Conservation (phyloP, 306 rosid species). For the Senna tora region DNA sequence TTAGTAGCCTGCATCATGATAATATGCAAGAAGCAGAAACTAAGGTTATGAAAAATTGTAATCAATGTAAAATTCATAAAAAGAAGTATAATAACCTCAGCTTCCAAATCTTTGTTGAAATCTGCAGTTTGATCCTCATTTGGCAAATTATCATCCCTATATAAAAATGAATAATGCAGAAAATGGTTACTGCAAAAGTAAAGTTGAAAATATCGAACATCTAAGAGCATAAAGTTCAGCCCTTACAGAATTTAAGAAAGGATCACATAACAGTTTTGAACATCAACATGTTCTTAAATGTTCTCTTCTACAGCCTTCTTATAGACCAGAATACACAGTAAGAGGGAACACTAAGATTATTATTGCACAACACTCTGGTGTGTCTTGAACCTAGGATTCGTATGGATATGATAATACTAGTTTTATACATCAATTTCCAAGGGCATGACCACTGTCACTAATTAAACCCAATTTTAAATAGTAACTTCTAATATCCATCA, state of each 20-base stretch:
- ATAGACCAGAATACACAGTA: background rate
- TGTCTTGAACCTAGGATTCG: background rate
- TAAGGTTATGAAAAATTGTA: conserved; percentile 28
- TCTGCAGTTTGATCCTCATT: conserved; percentile 49
- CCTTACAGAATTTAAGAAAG: background rate
- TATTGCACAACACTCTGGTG: background rate
- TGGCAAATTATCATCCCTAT: conserved; percentile 57
- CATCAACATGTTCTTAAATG: background rate
- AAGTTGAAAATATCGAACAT: background rate
- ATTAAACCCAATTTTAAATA: background rate
- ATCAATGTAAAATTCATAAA: conserved; percentile 29
- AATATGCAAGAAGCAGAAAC: conserved; percentile 36
- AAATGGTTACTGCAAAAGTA: conserved; percentile 10
- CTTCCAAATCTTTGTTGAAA: conserved; percentile 45
- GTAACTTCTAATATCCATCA: background rate
- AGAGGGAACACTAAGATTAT: background rate
- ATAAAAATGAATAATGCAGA: conserved; percentile 32
- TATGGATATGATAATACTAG: background rate
- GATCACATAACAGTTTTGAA: background rate
- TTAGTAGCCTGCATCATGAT: conserved; percentile 54
- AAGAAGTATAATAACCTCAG: conserved; percentile 55
- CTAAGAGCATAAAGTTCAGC: background rate
- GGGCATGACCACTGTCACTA: background rate
- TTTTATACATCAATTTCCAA: background rate
- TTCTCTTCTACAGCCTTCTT: background rate